phyloP scores from a whole-genome alignment of 2,329 filamentous ascomycete species.

The Colletotrichum sansevieriae region DNA sequence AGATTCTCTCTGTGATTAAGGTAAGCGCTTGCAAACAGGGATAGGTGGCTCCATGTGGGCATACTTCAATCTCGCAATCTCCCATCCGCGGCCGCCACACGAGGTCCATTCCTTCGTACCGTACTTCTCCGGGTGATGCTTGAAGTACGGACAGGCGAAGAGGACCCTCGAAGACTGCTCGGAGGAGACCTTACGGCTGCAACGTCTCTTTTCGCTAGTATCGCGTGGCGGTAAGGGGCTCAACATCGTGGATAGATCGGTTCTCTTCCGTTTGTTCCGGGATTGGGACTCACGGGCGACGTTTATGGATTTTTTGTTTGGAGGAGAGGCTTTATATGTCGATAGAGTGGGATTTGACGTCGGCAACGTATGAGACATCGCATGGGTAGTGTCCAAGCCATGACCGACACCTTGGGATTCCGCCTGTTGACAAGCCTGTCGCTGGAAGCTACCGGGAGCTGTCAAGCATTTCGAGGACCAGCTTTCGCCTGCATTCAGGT shows the following conservation, averaged over 20 bases:
- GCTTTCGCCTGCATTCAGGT: too few relatives aligned
- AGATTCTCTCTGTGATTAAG: background rate
- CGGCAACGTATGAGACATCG: background rate
- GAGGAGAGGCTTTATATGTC: too few relatives aligned
- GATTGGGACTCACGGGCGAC: background rate
- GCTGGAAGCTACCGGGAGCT: background rate
- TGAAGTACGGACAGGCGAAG: conserved; percentile 14
- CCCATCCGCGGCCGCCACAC: conserved; percentile 4
- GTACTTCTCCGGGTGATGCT: conserved; percentile 6
- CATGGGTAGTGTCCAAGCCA: background rate
- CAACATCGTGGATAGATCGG: background rate
- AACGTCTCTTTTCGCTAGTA: background rate
- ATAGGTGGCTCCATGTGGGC: background rate
- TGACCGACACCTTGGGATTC: background rate
- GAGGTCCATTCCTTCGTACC: conserved; percentile 7
- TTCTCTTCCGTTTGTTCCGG: background rate
- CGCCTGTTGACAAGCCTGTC: background rate
- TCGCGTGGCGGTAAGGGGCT: background rate
- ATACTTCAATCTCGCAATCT: conserved; percentile 25
- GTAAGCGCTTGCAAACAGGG: background rate
- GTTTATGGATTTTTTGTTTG: background rate
- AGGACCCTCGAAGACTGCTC: background rate
- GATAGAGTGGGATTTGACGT: background rate
- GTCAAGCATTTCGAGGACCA: too few relatives aligned
- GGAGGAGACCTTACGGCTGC: background rate